phyloP scores from a whole-genome alignment of 78 protist species.

The Chrysochromulina tobinii region DNA sequence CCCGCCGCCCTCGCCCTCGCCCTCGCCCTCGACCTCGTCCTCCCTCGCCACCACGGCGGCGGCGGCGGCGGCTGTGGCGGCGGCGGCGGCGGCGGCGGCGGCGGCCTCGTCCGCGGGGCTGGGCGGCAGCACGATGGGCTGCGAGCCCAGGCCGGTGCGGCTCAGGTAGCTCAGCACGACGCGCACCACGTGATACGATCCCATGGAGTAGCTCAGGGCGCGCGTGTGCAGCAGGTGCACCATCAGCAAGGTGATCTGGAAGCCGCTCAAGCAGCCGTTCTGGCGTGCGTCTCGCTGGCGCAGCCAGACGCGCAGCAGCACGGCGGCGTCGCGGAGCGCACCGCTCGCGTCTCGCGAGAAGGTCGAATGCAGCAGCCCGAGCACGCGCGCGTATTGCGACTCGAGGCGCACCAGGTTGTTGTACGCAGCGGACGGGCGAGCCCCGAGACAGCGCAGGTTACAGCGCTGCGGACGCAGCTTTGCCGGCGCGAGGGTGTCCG shows the following conservation, averaged over 20 bases:
- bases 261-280: neutral
- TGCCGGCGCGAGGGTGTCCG: neutral
- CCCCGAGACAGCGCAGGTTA: neutral
- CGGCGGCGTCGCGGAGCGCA: constrained; percentile 26
- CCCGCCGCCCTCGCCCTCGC: neutral
- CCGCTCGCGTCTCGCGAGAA: neutral
- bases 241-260: neutral
- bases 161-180: neutral
- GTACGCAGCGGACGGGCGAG: neutral
- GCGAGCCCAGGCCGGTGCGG: neutral
- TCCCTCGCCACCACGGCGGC: too few relatives aligned
- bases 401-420: neutral
- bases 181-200: neutral
- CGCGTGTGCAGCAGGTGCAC: constrained; percentile 1
- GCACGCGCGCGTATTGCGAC: neutral
- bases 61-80: too few relatives aligned
- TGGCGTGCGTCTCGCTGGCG: neutral
- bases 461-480: neutral
- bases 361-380: neutral
- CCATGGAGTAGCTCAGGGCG: neutral
- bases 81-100: too few relatives aligned
- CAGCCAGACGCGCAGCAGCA: constrained; percentile 38
- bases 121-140: neutral
- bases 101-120: neutral
- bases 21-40: too few relatives aligned